Conservation (phyloP, 2,329 filamentous ascomycete genomes). For the Chaetomium globosum region DNA sequence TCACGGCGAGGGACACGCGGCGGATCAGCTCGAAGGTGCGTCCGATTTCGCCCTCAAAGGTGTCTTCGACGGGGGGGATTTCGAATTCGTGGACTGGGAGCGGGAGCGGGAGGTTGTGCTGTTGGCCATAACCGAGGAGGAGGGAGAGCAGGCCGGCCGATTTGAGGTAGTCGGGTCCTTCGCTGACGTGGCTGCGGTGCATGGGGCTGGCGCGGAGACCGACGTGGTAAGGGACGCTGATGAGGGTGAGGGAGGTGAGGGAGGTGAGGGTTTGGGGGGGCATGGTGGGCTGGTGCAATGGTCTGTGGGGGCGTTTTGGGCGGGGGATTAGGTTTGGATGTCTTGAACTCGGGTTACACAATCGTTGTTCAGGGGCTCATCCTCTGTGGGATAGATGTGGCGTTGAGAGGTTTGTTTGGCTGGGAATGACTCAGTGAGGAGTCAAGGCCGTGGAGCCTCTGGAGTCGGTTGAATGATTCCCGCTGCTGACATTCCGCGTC, state of each 20-base stretch:
- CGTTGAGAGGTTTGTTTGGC: too few species aligned
- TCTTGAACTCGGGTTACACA: too few species aligned
- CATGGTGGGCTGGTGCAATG: neutral
- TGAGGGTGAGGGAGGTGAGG: slow-evolving; percentile 43
- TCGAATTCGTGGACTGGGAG: slow-evolving; percentile 38
- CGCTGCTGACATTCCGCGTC: too few species aligned
- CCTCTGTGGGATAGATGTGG: too few species aligned
- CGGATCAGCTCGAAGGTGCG: slow-evolving; percentile 47
- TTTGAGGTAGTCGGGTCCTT: slow-evolving; percentile 40
- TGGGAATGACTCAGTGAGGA: too few species aligned
- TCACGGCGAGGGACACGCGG: slow-evolving; percentile 42
- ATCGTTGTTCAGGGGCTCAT: too few species aligned
- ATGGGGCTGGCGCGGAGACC: slow-evolving; percentile 38
- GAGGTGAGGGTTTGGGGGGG: slow-evolving; percentile 24
- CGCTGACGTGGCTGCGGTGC: slow-evolving; percentile 38
- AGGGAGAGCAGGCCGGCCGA: slow-evolving; percentile 38
- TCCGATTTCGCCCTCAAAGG: slow-evolving; percentile 47
- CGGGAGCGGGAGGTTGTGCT: neutral
- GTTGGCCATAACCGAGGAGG: slow-evolving; percentile 34
- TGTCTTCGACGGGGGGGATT: slow-evolving; percentile 37
- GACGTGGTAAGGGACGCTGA: slow-evolving; percentile 47
- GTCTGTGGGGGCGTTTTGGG: neutral
- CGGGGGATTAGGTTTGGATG: neutral
- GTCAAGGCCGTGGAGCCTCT: too few species aligned
- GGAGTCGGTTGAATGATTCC: too few species aligned